Percentiles rank a stretch among this genome's conserved stretches.
Evolutionary conservation across 179 eudicot species (phyloP).

Genomic region (Spinacia oleracea): DNA sequence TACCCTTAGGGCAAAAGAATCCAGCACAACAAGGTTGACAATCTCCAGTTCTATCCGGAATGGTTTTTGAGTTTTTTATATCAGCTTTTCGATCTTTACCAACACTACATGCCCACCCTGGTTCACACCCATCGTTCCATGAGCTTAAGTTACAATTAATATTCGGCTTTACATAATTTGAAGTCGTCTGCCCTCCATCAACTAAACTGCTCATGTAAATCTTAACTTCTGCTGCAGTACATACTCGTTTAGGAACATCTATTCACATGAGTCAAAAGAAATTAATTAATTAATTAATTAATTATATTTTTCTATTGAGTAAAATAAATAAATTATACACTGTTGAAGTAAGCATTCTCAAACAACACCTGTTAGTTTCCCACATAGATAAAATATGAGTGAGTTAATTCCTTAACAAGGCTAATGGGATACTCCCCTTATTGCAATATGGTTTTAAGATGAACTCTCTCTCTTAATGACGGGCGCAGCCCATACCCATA

Average conservation of each 20-base stretch:
- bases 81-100: slow-evolving; percentile 47
- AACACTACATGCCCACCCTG: slow-evolving; percentile 85
- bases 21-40: slow-evolving; percentile 85
- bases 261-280: slow-evolving; percentile 18
- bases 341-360: no score
- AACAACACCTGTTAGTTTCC: no score
- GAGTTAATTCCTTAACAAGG: no score
- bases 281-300: background rate
- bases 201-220: slow-evolving; percentile 65
- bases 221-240: slow-evolving; percentile 81
- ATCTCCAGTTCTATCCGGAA: slow-evolving; percentile 59
- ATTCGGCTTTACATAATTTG: slow-evolving; percentile 68
- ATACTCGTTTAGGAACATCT: slow-evolving; percentile 64
- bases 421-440: no score
- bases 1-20: slow-evolving; percentile 89
- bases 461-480: no score
- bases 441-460: no score
- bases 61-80: slow-evolving; percentile 46
- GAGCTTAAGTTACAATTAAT: slow-evolving; percentile 74
- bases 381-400: no score
- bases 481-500: no score
- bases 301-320: background rate
- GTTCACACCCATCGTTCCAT: slow-evolving; percentile 84
- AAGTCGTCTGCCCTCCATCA: slow-evolving; percentile 35
- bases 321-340: no score